Conservation (phyloP, 179 eudicot species). For the Patellifolia procumbens region DNA sequence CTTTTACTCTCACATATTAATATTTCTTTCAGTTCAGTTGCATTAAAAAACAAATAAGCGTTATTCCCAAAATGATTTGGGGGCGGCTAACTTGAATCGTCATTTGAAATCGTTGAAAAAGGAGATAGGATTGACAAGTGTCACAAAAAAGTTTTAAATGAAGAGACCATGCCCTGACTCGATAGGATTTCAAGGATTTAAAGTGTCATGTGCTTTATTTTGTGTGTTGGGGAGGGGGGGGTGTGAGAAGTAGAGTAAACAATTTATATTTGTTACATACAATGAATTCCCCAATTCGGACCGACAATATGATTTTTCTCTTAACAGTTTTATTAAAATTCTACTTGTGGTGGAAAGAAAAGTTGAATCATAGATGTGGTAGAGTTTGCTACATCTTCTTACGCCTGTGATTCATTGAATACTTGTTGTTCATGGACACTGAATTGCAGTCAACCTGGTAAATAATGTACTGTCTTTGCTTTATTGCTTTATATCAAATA, state of each 20-base stretch:
- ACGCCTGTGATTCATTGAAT: neutral
- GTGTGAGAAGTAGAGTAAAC: neutral
- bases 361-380: neutral
- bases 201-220: neutral
- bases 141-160: too few relatives aligned
- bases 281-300: too few relatives aligned
- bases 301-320: neutral
- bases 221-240: neutral
- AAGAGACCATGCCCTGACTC: too few relatives aligned
- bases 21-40: too few relatives aligned
- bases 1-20: too few relatives aligned
- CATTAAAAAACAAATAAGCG: too few relatives aligned
- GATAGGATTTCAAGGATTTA: neutral
- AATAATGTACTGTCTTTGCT: neutral
- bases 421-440: neutral
- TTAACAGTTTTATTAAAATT: neutral
- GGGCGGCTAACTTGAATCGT: too few relatives aligned
- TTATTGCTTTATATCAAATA: neutral
- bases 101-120: too few relatives aligned
- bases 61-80: too few relatives aligned
- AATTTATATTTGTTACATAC: neutral
- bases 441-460: neutral
- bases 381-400: constrained; percentile 9
- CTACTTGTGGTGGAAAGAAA: neutral
- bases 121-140: too few relatives aligned